phyloP scores from a whole-genome alignment of 257 asterid species.

The Paraleonurus japonicus region DNA sequence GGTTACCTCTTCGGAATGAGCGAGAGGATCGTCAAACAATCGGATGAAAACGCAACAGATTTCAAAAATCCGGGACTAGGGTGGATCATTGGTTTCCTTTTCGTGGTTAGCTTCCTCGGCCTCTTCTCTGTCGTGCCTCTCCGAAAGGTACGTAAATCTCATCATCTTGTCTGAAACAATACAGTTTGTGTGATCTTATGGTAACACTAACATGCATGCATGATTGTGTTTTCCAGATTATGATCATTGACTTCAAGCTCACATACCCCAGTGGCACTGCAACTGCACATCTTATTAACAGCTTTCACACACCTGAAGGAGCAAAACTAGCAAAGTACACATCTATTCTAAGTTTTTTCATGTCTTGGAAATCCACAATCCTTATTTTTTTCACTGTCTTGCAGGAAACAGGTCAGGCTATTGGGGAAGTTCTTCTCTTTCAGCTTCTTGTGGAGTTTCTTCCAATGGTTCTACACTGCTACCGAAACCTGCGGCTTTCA shows the following conservation, averaged over 20 bases:
- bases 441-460: slow-evolving; percentile 8
- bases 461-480: neutral
- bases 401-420: neutral
- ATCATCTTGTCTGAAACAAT: neutral
- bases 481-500: slow-evolving; percentile 5
- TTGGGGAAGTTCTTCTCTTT: neutral
- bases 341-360: neutral
- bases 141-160: slow-evolving; percentile 37
- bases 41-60: slow-evolving; percentile 38
- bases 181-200: neutral
- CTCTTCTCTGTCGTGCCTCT: slow-evolving; percentile 62
- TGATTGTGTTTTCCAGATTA: neutral
- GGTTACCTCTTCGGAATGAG: slow-evolving; percentile 57
- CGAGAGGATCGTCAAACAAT: slow-evolving; percentile 37
- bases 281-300: neutral
- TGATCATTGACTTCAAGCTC: neutral
- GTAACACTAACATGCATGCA: neutral
- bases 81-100: slow-evolving; percentile 63
- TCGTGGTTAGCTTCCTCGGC: slow-evolving; percentile 58
- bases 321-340: slow-evolving; percentile 3
- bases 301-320: slow-evolving; percentile 3
- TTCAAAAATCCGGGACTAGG: slow-evolving; percentile 44
- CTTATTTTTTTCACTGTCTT: neutral
- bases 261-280: neutral
- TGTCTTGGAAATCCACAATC: neutral